Base-by-base conservation (phyloP, 2,329 filamentous ascomycete genomes). In the Colletotrichum sp. region DNA sequence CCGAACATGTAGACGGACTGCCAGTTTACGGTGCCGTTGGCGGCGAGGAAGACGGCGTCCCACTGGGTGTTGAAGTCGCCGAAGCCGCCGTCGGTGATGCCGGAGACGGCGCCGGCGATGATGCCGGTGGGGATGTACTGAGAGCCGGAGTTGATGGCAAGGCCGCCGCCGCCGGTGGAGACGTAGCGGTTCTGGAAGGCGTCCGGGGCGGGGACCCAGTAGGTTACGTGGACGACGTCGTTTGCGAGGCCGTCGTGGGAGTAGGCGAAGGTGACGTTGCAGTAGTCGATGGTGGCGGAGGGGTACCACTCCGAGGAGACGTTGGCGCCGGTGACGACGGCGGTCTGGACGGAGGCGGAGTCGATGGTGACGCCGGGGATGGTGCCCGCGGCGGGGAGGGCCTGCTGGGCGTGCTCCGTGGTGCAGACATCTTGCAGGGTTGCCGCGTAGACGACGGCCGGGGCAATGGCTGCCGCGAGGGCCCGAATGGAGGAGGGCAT, bases 71-170 rank as follows among this genome's bases (percentile, higher is more conserved):
- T 79, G 79, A 90, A 90, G 28, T 82, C 81, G 32, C 88, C 88
- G 77, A 89, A 90, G 3, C 89, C 89, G 16, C 87, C 89, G 74
- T 89, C 87, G 0, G 89, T 90, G 30, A 84, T 80, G 30, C 88
- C 88, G 8, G 86, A 84, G 3, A 86, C 88, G 55, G 87, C 88
- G n/a, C 88, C 88, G 65, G 88, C 87, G 8, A 82, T 79, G 55
- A 89, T 81, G 49, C 87, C 88, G 1, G 82, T 84, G 15, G 86
- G 84, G 2, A 87, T 81, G 28, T 80, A 77, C 3, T 36, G 26
- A 1, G 52, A 72, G 52, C 79, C 78, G 65, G 84, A 85, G 76
- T 86, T 87, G 80, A 88, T 88, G 55, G 86, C 85, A 55, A 84
- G 85, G 6, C 87, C 88, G 63, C 86, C 88, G 10, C 88, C 88